Percentiles rank a stretch among this genome's conserved stretches.
Evolutionary conservation across 2,329 filamentous ascomycete genomes (phyloP).

Genomic region (Fusarium foetens): DNA sequence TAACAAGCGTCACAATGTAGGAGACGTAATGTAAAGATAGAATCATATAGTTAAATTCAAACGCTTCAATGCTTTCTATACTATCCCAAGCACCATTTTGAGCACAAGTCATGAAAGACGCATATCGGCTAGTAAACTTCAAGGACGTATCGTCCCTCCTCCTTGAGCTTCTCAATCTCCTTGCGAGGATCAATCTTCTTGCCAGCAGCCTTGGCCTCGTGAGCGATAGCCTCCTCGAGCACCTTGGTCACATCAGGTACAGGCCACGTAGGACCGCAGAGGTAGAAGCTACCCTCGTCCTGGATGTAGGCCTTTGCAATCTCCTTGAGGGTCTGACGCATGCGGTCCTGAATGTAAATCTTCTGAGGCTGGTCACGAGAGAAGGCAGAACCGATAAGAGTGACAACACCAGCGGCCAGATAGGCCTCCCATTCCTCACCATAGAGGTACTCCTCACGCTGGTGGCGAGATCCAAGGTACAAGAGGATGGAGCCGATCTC

Average conservation of each 20-base stretch:
- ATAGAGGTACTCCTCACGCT: slow-evolving; percentile 98
- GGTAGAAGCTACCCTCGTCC: slow-evolving; percentile 92
- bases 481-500: slow-evolving; percentile 92
- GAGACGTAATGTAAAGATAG: background rate
- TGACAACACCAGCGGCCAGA: slow-evolving; percentile 93
- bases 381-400: slow-evolving; percentile 91
- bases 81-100: slow-evolving; percentile 38
- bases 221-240: slow-evolving; percentile 88
- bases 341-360: slow-evolving; percentile 99
- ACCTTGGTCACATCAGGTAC: slow-evolving; percentile 97
- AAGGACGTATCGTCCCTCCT: slow-evolving; percentile 90
- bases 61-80: slow-evolving; percentile 43
- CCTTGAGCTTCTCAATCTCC: slow-evolving; percentile 98
- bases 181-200: slow-evolving; percentile 87
- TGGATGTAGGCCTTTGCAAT: slow-evolving; percentile 88
- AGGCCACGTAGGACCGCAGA: slow-evolving; percentile 98
- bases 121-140: slow-evolving; percentile 81
- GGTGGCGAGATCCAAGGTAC: slow-evolving; percentile 96
- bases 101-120: slow-evolving; percentile 20
- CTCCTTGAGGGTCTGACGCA: slow-evolving; percentile 85
- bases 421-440: slow-evolving; percentile 99
- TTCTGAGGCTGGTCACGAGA: slow-evolving; percentile 97
- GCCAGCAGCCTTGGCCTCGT: slow-evolving; percentile 73
- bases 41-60: slow-evolving; percentile 25
- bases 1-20: background rate